Base-by-base conservation (phyloP, 805 yeast species). In the Cyberlindnera sargentensis region DNA sequence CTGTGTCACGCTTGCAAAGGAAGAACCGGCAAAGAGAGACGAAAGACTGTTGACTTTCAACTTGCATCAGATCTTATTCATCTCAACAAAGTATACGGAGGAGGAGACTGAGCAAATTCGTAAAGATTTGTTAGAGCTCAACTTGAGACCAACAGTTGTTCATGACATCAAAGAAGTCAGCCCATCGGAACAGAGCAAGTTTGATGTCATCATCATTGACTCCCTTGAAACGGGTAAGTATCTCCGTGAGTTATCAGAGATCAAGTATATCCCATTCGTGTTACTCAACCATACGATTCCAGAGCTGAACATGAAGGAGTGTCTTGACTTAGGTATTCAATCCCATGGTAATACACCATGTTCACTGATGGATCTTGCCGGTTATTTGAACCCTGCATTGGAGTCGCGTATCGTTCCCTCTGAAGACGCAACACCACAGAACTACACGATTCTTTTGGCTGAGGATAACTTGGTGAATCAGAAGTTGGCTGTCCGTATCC, bases 271-370 rank as follows among this genome's bases (percentile, higher is more conserved):
- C 51, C 96, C 96, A 10, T 71, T 87, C 55, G 95, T 87, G 5
- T 68, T 87, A 42, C 66, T 87, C 50, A 87, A 81, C 52, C 88
- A 84, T 35, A 77, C 83, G 41, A 76, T 83, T 34, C 88, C 93
- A 3, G 80, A 80, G 39, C 75, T 86, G 55, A 85, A 83, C 55
- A 81, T 87, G 80, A 78, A 86, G 62, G 73, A 81, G 36, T 88
- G 95, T 61, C 71, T 87, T 34, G 95, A 88, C 59, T 68, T 87
- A 49, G 95, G 95, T 55, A 87, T 87, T 43, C 82, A 91, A 8
- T 82, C 93, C 0, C 86, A 84, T 59, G 95, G 95, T 37, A 87
- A 85, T 60, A 84, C 93, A 1, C 95, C 95, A 24, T 86, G 95
- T 58, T 77, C 90, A 0, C 76, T 82, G 8, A 76, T 82, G 40